Evolutionary conservation across 257 asterid genomes (phyloP), one percentile per base, ranked within the genome.

Genomic region (Apocynum venetum): DNA sequence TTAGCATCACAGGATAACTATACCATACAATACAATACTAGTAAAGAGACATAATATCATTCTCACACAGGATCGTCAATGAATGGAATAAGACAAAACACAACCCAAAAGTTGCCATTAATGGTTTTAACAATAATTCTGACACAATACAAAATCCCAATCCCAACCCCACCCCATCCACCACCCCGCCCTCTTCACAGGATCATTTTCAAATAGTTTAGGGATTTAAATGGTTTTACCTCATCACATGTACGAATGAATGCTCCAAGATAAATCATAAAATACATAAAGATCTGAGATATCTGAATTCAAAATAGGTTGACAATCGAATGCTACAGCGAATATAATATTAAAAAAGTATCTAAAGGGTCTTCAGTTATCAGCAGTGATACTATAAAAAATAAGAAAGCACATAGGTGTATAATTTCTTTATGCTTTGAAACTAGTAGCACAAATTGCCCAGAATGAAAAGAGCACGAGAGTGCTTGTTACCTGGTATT

Each of bases 401-500:
- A 31, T 10, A 51, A 9, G 7, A 73, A 56, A 68, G 75, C 52
- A 73, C 46, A 53, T 60, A 25, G 13, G 66, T 8, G 46, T 14
- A 59, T n/a, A 73, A 31, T 10, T 66, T 52, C n/a, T 36, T 41
- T 36, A 78, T 8, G 47, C 19, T 36, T 38, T 65, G 4, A 51
- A 61, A 43, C 20, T 4, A 4, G 5, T 8, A 72, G 40, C 19
- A 73, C 55, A 67, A 46, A 46, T 6, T 7, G 55, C 31, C 14
- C 44, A 17, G 25, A 38, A 60, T 55, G 4, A 40, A 53, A 43
- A 13, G 66, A 51, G 44, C 40, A 51, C 4, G 1, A 46, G 49
- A 47, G 20, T 15, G 25, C 46, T 60, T 13, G 52, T 79, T 86
- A 93, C 98, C 97, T 83, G 91, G 89, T 76, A 85, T 71, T 25